Evolutionary conservation across 495 filamentous ascomycete genomes (phyloP).

Genomic region (Tuber calosporum): DNA sequence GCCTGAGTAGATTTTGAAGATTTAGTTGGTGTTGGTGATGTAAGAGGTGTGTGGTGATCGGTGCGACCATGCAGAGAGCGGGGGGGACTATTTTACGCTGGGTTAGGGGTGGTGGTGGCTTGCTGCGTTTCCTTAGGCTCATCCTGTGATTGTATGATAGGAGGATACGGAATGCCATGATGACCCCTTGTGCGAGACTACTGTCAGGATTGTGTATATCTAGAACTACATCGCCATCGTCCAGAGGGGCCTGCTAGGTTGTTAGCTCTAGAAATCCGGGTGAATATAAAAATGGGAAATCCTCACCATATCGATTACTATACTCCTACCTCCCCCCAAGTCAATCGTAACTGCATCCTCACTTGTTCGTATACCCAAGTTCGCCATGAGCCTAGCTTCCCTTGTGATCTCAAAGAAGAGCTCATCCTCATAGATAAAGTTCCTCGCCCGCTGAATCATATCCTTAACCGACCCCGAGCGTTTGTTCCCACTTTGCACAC

Average conservation of each 20-base stretch:
- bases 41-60: conserved; percentile 57
- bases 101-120: conserved; percentile 55
- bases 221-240: conserved; percentile 43
- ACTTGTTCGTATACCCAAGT: conserved; percentile 57
- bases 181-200: conserved; percentile 52
- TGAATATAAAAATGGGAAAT: conserved; percentile 5
- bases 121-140: conserved; percentile 57
- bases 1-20: conserved; percentile 44
- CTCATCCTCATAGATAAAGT: conserved; percentile 86
- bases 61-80: conserved; percentile 58
- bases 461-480: conserved; percentile 50
- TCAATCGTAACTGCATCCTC: conserved; percentile 55
- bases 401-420: conserved; percentile 84
- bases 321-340: conserved; percentile 49
- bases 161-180: conserved; percentile 58
- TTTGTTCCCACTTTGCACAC: conserved; percentile 33
- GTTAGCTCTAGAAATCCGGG: conserved; percentile 8
- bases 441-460: conserved; percentile 69
- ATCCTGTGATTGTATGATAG: conserved; percentile 65
- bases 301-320: conserved; percentile 61
- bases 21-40: conserved; percentile 50
- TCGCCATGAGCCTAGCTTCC: conserved; percentile 64
- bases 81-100: conserved; percentile 47
- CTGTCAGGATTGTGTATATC: conserved; percentile 33
- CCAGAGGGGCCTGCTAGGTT: conserved; percentile 41